Percentiles rank a stretch among this genome's conserved stretches.
Conservation (phyloP, 352 stramenopile species). For the Phytophthora sansomeana region DNA sequence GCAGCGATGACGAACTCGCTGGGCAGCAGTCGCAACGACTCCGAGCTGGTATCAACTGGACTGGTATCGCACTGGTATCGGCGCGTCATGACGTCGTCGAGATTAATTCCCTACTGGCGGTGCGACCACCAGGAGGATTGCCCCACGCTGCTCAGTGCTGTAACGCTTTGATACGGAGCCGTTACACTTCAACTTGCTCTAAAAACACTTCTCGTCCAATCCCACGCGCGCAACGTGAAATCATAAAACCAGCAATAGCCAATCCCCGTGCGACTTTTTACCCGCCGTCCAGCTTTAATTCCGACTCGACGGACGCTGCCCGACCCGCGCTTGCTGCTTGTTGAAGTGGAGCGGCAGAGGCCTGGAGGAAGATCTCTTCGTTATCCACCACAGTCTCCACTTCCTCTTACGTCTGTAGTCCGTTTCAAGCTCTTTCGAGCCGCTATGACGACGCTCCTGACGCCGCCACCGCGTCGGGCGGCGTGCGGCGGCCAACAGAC, state of each 20-base stretch:
- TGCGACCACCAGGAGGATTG: not conserved
- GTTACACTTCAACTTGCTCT: constrained; percentile 20
- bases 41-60: not conserved
- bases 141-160: not conserved
- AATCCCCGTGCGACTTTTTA: constrained; percentile 12
- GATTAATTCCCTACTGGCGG: constrained; percentile 14
- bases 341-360: constrained; percentile 31
- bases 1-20: constrained; percentile 61
- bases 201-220: constrained; percentile 24
- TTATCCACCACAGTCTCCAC: too few relatives aligned
- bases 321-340: not conserved
- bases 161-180: constrained; percentile 3
- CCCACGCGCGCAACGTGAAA: not conserved
- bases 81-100: not conserved
- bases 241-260: constrained; percentile 10
- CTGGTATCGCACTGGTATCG: too few relatives aligned
- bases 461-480: constrained; percentile 22
- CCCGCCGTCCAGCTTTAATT: not conserved
- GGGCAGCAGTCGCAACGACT: constrained; percentile 42
- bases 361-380: not conserved
- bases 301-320: not conserved
- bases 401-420: too few relatives aligned
- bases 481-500: constrained; percentile 50
- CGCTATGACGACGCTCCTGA: constrained; percentile 20
- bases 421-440: constrained; percentile 8